A percentile compares a stretch with the other conserved stretches of the same genome.
These are phyloP conservation scores for Dujonia santamariae DNA, from an alignment of 1,139 yeast genomes.

Conservation along the genomic window DNA sequence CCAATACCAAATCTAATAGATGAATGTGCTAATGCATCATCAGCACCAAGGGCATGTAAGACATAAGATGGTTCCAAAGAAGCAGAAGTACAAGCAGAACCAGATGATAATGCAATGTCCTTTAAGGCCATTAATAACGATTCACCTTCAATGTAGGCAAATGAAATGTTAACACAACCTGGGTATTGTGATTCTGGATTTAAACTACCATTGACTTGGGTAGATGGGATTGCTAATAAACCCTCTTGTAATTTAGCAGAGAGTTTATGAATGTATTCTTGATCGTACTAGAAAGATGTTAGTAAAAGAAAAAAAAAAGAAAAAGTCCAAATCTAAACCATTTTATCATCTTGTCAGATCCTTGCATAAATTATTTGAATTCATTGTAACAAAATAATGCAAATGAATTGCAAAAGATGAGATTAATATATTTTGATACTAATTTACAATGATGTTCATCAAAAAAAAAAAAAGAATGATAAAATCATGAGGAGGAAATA, in stretches of 20 bases:
- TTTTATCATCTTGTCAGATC: conserved; percentile 22
- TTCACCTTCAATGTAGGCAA: conserved; percentile 98
- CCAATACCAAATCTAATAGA: conserved; percentile 97
- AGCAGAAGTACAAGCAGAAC: conserved; percentile 99
- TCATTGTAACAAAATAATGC: too few species aligned
- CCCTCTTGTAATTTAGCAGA: conserved; percentile 73
- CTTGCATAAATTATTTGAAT: conserved; percentile 20
- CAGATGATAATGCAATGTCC: conserved; percentile 93
- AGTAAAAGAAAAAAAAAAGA: conserved; percentile 12
- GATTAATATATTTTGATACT: too few species aligned
- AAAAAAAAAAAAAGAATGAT: conserved; percentile 6
- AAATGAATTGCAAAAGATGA: too few species aligned
- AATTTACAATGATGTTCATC: too few species aligned
- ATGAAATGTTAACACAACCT: conserved; percentile 95
- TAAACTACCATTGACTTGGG: conserved; percentile 81
- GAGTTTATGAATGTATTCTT: conserved; percentile 62
- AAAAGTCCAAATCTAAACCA: conserved; percentile 4
- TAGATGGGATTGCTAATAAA: conserved; percentile 78
- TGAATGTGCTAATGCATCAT: conserved; percentile 97
- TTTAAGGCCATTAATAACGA: conserved; percentile 95
- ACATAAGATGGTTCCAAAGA: conserved; percentile 97
- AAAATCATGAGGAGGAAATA: conserved; percentile 4
- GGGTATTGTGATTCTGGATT: conserved; percentile 61
- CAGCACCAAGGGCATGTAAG: conserved; percentile 94
- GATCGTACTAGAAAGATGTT: conserved; percentile 48